Percentiles rank a stretch among this genome's conserved stretches.
Evolutionary conservation across 2,329 filamentous ascomycete genomes (phyloP).

Genomic region (Trichoderma asperellum): DNA sequence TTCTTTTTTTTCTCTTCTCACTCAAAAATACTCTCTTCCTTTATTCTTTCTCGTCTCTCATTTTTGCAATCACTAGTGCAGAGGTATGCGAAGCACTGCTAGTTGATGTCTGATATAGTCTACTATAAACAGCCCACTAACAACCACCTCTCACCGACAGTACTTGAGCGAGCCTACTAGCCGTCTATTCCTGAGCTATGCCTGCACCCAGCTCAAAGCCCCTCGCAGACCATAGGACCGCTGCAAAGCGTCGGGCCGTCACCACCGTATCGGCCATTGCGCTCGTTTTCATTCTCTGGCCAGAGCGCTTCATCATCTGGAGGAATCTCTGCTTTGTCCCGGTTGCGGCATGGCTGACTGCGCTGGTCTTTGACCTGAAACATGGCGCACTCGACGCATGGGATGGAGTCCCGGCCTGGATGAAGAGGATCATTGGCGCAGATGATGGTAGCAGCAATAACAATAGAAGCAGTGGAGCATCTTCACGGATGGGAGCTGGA

Average conservation of each 20-base stretch:
- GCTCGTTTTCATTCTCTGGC: constrained; percentile 19
- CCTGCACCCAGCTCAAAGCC: not conserved
- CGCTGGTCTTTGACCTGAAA: constrained; percentile 16
- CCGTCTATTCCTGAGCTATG: not conserved
- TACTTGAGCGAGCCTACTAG: not conserved
- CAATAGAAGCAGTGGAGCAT: not conserved
- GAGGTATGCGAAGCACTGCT: not conserved
- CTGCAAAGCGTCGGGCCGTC: constrained; percentile 24
- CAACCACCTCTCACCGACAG: not conserved
- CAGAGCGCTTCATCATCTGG: constrained; percentile 15
- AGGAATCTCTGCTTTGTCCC: constrained; percentile 20
- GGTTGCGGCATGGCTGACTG: constrained; percentile 14
- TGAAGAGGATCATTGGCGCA: constrained; percentile 21
- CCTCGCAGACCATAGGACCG: constrained; percentile 3
- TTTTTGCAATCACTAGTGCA: not conserved
- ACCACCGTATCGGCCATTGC: constrained; percentile 13
- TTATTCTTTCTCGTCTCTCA: not conserved
- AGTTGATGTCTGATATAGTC: not conserved
- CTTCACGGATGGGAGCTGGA: not conserved
- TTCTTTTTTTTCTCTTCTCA: not conserved
- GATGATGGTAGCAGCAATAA: not conserved
- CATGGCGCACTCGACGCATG: constrained; percentile 16
- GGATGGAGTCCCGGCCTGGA: constrained; percentile 20
- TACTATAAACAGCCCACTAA: not conserved
- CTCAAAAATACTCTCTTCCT: not conserved